phyloP scores from a whole-genome alignment of 306 rosid species.

The Vicia faba region DNA sequence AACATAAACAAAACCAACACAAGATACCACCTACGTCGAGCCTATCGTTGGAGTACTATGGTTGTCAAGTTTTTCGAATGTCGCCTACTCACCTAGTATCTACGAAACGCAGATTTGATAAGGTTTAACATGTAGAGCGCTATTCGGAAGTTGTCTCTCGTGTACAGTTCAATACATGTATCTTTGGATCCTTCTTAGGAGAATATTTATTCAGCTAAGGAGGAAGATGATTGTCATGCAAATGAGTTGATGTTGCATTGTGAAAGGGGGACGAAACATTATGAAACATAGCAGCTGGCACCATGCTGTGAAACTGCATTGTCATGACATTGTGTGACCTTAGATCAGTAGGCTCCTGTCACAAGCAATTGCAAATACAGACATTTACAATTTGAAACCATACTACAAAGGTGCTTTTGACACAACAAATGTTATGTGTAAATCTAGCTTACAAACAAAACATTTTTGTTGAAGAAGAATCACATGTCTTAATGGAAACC shows the following conservation, averaged over 20 bases:
- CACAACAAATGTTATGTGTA: too few relatives aligned
- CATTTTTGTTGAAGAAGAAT: too few relatives aligned
- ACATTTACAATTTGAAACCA: conserved; percentile 17
- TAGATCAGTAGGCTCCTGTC: conserved; percentile 47
- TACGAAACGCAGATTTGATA: conserved; percentile 5
- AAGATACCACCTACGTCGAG: neutral
- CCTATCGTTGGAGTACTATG: neutral
- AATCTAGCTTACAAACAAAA: too few relatives aligned
- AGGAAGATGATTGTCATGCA: conserved; percentile 51
- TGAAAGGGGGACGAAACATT: conserved; percentile 47
- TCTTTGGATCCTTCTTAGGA: conserved; percentile 20
- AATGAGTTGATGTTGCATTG: conserved; percentile 44
- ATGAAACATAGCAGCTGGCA: conserved; percentile 48
- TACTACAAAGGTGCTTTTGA: too few relatives aligned
- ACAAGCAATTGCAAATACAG: conserved; percentile 30
- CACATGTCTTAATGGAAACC: too few relatives aligned
- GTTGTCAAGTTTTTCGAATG: conserved; percentile 6
- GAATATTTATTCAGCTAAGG: conserved; percentile 39
- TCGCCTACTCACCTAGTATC: conserved; percentile 19
- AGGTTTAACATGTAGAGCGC: neutral
- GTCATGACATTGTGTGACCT: conserved; percentile 44
- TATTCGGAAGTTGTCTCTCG: conserved; percentile 28
- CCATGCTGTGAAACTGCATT: conserved; percentile 54
- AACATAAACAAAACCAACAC: neutral
- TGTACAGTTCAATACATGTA: conserved; percentile 34